Base-by-base conservation (phyloP, 345 rosid species). In the Aquilaria sinensis region DNA sequence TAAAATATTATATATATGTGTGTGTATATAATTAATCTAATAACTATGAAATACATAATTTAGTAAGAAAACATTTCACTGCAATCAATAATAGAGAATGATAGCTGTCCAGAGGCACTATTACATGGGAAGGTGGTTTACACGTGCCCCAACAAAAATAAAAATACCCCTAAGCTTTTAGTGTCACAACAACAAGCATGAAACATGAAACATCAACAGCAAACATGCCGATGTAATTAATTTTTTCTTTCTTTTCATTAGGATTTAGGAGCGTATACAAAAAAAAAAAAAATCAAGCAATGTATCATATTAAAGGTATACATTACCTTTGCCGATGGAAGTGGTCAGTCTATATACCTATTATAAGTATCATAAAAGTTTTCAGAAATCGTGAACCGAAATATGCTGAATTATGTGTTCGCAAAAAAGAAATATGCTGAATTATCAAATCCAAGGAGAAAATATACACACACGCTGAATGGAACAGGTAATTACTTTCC, bases 151-250 rank as follows among this genome's bases (percentile, higher is more conserved):
- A 47, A n/a, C 47, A 47, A 31, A 54, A 14, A 58, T 49, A 58
- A 47, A 47, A 23, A 23, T 23, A 23, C 23, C 23, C 23, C 23
- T 23, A 23, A 23, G 23, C 23, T 23, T 23, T 16, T 37, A 5
- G 16, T 6, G n/a, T 47, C 31, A 29, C 8, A 63, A 29, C 8
- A 63, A 29, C 6, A 2, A 33, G 33, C 23, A 50, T 0, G 16
- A 62, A 15, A 30, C 11, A 33, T 58, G 71, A 58, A 62, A 61
- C 60, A 62, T 23, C 23, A 23, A 23, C 1, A 23, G 23, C 23
- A 72, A 69, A 77, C 71, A 71, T 70, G 75, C 46, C 54, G n/a
- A 64, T 29, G 56, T 63, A 48, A 33, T 58, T 69, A 30, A 60
- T 37, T 9, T 31, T 15, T 51, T 23, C 23, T 2, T 3, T 41